These are phyloP conservation scores for Pistacia atlantica DNA, from an alignment of 345 rosid genomes.

Conservation along the genomic window DNA sequence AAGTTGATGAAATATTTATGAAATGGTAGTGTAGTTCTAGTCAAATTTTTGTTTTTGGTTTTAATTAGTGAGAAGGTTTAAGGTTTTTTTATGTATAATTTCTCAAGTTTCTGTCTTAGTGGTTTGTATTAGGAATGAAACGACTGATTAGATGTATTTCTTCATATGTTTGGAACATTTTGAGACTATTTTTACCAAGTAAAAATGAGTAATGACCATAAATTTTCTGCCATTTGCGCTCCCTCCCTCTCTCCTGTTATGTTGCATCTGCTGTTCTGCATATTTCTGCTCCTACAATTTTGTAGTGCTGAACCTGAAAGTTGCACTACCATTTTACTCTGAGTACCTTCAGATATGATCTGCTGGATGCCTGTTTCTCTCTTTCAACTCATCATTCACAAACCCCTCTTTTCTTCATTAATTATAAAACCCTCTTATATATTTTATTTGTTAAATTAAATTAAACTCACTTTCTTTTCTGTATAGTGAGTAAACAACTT, in stretches of 20 bases:
- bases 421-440: no score
- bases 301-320: neutral
- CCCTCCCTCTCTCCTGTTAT: neutral
- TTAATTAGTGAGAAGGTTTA: neutral
- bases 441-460: no score
- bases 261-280: neutral
- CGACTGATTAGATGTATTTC: neutral
- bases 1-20: constrained; percentile 33
- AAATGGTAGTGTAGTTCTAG: constrained; percentile 33
- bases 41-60: neutral
- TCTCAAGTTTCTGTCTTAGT: constrained; percentile 8
- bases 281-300: neutral
- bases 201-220: neutral
- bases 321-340: neutral
- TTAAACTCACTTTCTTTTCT: no score
- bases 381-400: neutral
- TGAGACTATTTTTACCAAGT: neutral
- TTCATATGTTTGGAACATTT: constrained; percentile 1
- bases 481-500: no score
- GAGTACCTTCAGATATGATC: neutral
- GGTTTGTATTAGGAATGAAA: constrained; percentile 14
- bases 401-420: neutral
- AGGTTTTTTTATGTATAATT: neutral
- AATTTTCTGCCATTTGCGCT: neutral
- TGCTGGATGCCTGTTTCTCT: neutral